phyloP scores from a whole-genome alignment of 176 grass and related monocot species.

The Puccinellia tenuiflora region DNA sequence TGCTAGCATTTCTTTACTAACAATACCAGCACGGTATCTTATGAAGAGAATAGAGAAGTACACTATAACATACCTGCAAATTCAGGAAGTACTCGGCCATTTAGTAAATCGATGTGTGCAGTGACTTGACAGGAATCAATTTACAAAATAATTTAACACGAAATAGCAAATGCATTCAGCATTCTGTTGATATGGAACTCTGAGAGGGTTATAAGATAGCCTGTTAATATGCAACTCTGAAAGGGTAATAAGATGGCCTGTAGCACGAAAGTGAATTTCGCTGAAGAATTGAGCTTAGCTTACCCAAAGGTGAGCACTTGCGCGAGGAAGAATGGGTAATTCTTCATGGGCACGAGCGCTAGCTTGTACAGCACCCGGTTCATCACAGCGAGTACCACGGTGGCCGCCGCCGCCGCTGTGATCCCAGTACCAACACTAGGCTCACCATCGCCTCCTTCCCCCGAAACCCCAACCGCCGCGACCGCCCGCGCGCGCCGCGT shows the following conservation, averaged over 20 bases:
- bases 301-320: slow-evolving; percentile 85
- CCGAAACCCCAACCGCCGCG: slow-evolving; percentile 2
- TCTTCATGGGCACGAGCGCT: slow-evolving; percentile 74
- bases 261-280: neutral
- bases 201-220: neutral
- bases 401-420: slow-evolving; percentile 30
- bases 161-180: neutral
- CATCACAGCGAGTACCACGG: slow-evolving; percentile 64
- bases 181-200: neutral
- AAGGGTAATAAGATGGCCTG: neutral
- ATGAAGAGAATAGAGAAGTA: slow-evolving; percentile 73
- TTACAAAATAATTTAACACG: neutral
- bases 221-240: neutral
- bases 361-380: slow-evolving; percentile 98
- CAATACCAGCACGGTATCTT: slow-evolving; percentile 57
- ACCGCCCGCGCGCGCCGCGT: neutral
- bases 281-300: neutral
- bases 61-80: slow-evolving; percentile 64
- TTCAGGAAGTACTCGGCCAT: neutral
- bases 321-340: slow-evolving; percentile 91
- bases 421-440: slow-evolving; percentile 22
- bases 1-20: slow-evolving; percentile 76
- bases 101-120: neutral
- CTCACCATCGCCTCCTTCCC: neutral
- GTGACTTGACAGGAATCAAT: neutral